Percentiles rank a stretch among this genome's conserved stretches.
phyloP scores from a whole-genome alignment of 345 rosid species.

The Durio zibethinus region DNA sequence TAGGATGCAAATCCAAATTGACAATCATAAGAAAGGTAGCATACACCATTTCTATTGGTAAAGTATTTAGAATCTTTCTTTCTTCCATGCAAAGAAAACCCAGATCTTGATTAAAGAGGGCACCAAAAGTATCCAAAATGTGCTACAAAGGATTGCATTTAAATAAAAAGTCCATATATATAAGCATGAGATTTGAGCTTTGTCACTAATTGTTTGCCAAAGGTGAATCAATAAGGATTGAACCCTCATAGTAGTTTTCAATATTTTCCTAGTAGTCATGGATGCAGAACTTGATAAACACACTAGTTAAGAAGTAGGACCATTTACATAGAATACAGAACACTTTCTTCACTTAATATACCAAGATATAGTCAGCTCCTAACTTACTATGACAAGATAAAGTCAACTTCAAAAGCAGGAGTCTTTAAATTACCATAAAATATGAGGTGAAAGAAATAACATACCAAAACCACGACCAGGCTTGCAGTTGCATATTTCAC shows the following conservation, averaged over 20 bases:
- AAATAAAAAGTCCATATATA: background rate
- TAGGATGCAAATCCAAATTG: background rate
- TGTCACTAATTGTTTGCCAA: background rate
- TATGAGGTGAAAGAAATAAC: constrained; percentile 16
- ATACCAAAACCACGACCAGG: constrained; percentile 77
- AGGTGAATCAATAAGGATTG: background rate
- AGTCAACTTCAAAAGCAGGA: background rate
- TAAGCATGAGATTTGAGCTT: background rate
- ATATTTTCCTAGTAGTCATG: background rate
- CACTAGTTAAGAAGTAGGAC: background rate
- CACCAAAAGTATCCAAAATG: background rate
- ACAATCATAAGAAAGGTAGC: background rate
- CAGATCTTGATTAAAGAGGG: background rate
- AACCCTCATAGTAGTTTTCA: background rate
- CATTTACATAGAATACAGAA: background rate
- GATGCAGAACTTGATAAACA: background rate
- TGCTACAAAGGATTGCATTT: background rate
- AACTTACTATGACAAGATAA: background rate
- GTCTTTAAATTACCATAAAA: background rate
- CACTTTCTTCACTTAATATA: background rate
- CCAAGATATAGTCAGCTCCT: background rate
- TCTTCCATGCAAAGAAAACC: background rate
- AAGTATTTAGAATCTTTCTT: background rate
- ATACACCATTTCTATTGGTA: background rate
- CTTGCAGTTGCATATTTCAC: constrained; percentile 62